These are phyloP conservation scores for Clonostachys solani DNA, from an alignment of 2,329 filamentous ascomycete species.

Conservation along the genomic window DNA sequence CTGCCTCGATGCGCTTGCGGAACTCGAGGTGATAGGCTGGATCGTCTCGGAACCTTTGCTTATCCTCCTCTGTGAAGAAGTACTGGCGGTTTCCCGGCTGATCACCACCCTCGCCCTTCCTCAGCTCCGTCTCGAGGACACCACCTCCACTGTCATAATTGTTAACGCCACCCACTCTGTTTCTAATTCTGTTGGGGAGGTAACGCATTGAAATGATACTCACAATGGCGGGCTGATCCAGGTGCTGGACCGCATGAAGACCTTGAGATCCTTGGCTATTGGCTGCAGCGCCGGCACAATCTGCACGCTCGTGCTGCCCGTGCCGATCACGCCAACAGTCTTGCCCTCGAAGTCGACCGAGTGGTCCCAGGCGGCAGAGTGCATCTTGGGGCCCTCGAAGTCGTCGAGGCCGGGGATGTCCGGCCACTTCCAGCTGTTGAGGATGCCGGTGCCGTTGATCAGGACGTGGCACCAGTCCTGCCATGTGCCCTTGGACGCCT, in stretches of 20 bases:
- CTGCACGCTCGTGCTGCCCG: conserved; percentile 46
- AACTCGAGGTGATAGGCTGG: conserved; percentile 33
- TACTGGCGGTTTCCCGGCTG: conserved; percentile 31
- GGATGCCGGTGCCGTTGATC: conserved; percentile 40
- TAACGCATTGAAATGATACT: background rate
- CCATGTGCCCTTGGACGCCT: conserved; percentile 9
- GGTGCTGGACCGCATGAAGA: conserved; percentile 20
- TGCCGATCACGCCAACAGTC: conserved; percentile 47
- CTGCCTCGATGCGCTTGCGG: conserved; percentile 34
- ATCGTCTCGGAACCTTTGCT: conserved; percentile 29
- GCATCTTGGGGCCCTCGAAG: conserved; percentile 46
- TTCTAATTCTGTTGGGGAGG: background rate
- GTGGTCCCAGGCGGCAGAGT: conserved; percentile 46
- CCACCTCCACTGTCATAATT: conserved; percentile 7
- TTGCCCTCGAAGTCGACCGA: conserved; percentile 35
- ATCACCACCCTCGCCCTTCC: conserved; percentile 16
- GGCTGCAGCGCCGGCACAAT: conserved; percentile 40
- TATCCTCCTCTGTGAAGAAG: conserved; percentile 30
- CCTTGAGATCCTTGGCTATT: conserved; percentile 12
- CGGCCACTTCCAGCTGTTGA: conserved; percentile 49
- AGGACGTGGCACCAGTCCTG: conserved; percentile 40
- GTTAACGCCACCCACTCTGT: background rate
- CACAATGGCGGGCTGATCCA: conserved; percentile 15
- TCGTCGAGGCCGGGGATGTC: conserved; percentile 41
- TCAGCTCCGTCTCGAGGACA: conserved; percentile 17